A percentile compares a stretch with the other conserved stretches of the same genome.
Evolutionary conservation across 495 filamentous ascomycete species (phyloP).

Genomic region (Neurospora sp.): DNA sequence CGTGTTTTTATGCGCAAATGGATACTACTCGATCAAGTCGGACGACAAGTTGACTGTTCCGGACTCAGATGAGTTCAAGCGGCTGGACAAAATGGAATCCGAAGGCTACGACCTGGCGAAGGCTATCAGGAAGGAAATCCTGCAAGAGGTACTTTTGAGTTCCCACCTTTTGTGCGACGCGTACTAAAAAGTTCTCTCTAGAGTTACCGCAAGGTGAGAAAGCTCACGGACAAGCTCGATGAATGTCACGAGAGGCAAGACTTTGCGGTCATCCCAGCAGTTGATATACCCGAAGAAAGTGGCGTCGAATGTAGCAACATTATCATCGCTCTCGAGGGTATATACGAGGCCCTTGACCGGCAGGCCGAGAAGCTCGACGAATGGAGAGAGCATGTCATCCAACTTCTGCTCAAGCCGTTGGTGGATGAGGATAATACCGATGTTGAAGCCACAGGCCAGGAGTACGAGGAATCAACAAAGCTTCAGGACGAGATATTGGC

Average conservation of each 20-base stretch:
- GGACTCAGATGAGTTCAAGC: slow-evolving; percentile 53
- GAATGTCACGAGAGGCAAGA: slow-evolving; percentile 34
- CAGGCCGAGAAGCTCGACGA: slow-evolving; percentile 59
- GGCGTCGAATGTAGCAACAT: slow-evolving; percentile 28
- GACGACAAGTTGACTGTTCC: slow-evolving; percentile 50
- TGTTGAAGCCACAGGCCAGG: slow-evolving; percentile 66
- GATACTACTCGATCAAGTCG: slow-evolving; percentile 70
- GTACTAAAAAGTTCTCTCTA: slow-evolving; percentile 7
- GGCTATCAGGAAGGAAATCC: slow-evolving; percentile 62
- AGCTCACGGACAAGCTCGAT: slow-evolving; percentile 37
- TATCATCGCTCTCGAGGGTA: slow-evolving; percentile 18
- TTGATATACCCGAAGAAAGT: slow-evolving; percentile 2
- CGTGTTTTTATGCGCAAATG: slow-evolving; percentile 75
- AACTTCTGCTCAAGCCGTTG: slow-evolving; percentile 60
- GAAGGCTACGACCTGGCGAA: slow-evolving; percentile 70
- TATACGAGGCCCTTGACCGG: slow-evolving; percentile 49
- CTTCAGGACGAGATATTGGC: slow-evolving; percentile 75
- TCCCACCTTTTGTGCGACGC: neutral
- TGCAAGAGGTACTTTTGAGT: slow-evolving; percentile 33
- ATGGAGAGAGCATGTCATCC: slow-evolving; percentile 61
- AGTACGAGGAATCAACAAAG: slow-evolving; percentile 79
- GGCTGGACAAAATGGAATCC: slow-evolving; percentile 57
- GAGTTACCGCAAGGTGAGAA: slow-evolving; percentile 22
- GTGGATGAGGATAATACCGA: slow-evolving; percentile 66
- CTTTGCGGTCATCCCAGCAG: slow-evolving; percentile 54